A percentile compares a stretch with the other conserved stretches of the same genome.
Evolutionary conservation across 2,329 filamentous ascomycete species (phyloP).

Genomic region (Fusarium stilboides): DNA sequence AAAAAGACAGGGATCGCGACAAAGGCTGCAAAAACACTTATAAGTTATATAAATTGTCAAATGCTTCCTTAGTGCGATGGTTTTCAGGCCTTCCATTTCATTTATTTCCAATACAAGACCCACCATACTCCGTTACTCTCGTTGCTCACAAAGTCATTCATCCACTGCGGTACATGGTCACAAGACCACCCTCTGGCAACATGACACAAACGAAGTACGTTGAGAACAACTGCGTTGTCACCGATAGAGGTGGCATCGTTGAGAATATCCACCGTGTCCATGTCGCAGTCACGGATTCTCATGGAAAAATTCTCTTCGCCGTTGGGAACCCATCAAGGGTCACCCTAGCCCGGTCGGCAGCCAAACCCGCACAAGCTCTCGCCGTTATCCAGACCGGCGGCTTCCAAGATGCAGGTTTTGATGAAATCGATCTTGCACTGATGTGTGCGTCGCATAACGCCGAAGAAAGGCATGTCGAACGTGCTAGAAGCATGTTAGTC

Average conservation of each 20-base stretch:
- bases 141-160: too few species aligned
- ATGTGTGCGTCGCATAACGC: conserved; percentile 65
- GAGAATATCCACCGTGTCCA: conserved; percentile 63
- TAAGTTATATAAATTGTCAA: too few species aligned
- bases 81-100: too few species aligned
- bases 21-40: too few species aligned
- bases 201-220: conserved; percentile 35
- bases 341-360: conserved; percentile 62
- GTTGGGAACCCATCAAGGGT: conserved; percentile 59
- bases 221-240: conserved; percentile 53
- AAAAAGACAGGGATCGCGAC: too few species aligned
- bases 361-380: conserved; percentile 63
- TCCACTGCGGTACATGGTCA: too few species aligned
- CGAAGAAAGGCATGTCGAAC: conserved; percentile 58
- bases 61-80: too few species aligned
- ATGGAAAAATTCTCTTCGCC: conserved; percentile 56
- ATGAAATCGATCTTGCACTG: conserved; percentile 61
- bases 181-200: background rate
- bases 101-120: too few species aligned
- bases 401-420: conserved; percentile 55
- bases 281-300: conserved; percentile 58
- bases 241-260: conserved; percentile 57
- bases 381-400: conserved; percentile 61
- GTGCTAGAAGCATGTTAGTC: conserved; percentile 57
- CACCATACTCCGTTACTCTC: too few species aligned